Conservation (phyloP, 2,329 filamentous ascomycete species). For the Sclerotinia sclerotiorum region DNA sequence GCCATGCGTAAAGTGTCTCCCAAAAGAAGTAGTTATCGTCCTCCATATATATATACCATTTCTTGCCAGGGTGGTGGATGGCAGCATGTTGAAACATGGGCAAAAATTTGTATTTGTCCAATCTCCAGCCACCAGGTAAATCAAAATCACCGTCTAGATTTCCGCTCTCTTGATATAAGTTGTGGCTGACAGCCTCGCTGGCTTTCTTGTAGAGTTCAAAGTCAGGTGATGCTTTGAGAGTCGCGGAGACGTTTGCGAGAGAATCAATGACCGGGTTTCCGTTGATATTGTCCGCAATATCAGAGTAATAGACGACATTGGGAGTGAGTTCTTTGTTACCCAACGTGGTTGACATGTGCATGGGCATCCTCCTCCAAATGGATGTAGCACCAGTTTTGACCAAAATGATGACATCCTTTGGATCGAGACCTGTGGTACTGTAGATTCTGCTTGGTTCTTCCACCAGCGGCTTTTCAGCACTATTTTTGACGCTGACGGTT, state of each 20-base stretch:
- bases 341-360: conserved; percentile 28
- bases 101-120: conserved; percentile 64
- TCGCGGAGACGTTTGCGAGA: conserved; percentile 26
- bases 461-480: not conserved
- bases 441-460: conserved; percentile 13
- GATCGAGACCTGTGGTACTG: conserved; percentile 18
- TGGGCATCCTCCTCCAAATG: conserved; percentile 29
- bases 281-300: conserved; percentile 25
- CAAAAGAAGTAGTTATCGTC: conserved; percentile 59
- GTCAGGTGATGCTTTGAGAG: conserved; percentile 26
- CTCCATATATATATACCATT: conserved; percentile 62
- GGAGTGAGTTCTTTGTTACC: conserved; percentile 22
- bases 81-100: conserved; percentile 59
- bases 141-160: conserved; percentile 27
- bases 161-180: conserved; percentile 27
- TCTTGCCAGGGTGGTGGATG: conserved; percentile 49
- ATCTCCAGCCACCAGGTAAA: conserved; percentile 46
- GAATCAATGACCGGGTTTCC: conserved; percentile 24
- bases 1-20: conserved; percentile 52
- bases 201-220: conserved; percentile 26
- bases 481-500: not conserved
- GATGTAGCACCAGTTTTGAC: conserved; percentile 28
- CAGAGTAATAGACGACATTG: conserved; percentile 27
- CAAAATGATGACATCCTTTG: conserved; percentile 27
- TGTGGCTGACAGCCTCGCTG: conserved; percentile 16